Evolutionary conservation across 129 eudicot species (phyloP).

Genomic region (Artemisia tridentata): DNA sequence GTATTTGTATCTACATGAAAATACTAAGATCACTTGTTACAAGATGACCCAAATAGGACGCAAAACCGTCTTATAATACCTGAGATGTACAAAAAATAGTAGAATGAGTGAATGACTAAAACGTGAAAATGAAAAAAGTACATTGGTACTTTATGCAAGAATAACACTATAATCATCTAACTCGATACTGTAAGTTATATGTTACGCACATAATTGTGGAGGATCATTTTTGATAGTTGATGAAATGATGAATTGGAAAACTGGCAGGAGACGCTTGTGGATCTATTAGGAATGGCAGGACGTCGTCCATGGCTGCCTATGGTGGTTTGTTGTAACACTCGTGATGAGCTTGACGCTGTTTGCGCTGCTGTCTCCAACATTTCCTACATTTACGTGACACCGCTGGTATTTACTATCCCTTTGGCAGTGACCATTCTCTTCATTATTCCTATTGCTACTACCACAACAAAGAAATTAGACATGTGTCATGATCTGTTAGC

Average conservation of each 20-base stretch:
- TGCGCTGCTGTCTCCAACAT: conserved; percentile 67
- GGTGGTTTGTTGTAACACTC: conserved; percentile 80
- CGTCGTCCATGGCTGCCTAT: conserved; percentile 76
- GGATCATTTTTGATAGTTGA: background rate
- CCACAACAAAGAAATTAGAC: background rate
- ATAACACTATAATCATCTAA: background rate
- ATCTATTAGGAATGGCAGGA: conserved; percentile 77
- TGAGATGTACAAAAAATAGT: no score
- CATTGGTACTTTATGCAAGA: background rate
- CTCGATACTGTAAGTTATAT: background rate
- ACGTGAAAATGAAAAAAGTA: background rate
- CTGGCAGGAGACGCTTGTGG: conserved; percentile 79
- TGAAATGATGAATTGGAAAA: background rate
- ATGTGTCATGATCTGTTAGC: background rate
- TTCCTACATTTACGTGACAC: conserved; percentile 51
- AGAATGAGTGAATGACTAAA: background rate
- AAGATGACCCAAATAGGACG: background rate
- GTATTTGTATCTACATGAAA: background rate
- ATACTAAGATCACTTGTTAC: background rate
- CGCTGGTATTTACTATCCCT: conserved; percentile 47
- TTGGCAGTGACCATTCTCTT: background rate
- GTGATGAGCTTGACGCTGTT: conserved; percentile 92
- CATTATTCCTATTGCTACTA: background rate
- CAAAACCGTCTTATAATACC: no score
- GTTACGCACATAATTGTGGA: background rate